Base-by-base conservation (phyloP, 2,329 filamentous ascomycete species). In the Colletotrichum costaricense region DNA sequence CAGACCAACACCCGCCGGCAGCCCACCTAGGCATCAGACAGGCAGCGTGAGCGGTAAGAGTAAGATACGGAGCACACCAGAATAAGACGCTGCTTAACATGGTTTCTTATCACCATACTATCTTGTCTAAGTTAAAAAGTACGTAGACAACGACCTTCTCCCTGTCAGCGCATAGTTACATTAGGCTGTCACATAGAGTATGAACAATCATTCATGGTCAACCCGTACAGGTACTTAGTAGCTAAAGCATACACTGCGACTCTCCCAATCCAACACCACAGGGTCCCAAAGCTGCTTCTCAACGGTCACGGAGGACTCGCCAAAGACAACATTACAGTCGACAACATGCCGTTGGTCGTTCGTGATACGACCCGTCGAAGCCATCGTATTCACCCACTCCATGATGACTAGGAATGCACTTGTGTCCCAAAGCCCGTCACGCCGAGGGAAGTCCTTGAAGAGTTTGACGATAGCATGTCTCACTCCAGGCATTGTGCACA, bases 371-470 rank as follows among this genome's bases (percentile, higher is more conserved):
- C 62, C 62, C 19, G 26, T 28, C 6, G 46, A 35, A 1, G 24
- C 30, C 24, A n/a, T 56, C 12, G 24, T 16, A 7, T 35, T 52
- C 8, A 35, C 12, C 58, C 57, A 63, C 26, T 57, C 57, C 28
- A 63, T 35, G 22, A 46, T 38, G 33, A 54, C 84, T 0, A 80
- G 75, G 66, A 85, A 83, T 1, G 84, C 78, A 9, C 81, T 79
- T 35, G 81, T 85, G 69, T 86, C 84, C n/a, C 84, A 81, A 12
- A 87, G 80, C 1, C 83, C 84, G 69, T 87, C 86, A 35, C 83
- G 81, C 5, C 84, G 81, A 9, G 84, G 84, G 30, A 86, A 84
- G 52, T 81, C 76, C 5, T 78, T 78, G 19, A 87, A 77, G 22
- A 87, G 81, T 11, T 79, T 77, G 12, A 84, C 81, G 6, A 85